Evolutionary conservation across 768 basidiomycete species (phyloP).

Genomic region (Lactifluus piperatus): DNA sequence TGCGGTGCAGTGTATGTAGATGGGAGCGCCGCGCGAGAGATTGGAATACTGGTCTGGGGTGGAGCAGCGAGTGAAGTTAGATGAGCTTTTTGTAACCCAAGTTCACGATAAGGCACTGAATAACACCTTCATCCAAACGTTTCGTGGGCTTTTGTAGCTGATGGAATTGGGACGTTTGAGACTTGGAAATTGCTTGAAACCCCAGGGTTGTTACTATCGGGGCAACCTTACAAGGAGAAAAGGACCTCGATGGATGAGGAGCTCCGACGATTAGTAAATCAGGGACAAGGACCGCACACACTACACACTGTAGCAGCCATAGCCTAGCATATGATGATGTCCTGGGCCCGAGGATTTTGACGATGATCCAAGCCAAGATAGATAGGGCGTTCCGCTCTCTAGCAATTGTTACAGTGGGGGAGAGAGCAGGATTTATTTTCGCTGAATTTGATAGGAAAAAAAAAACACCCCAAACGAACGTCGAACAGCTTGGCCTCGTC

Average conservation of each 20-base stretch:
- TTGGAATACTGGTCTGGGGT: slow-evolving; percentile 6
- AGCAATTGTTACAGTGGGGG: not conserved
- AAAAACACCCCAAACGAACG: too few species aligned
- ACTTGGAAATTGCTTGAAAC: too few species aligned
- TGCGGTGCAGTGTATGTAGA: slow-evolving; percentile 25
- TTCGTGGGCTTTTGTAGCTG: not conserved
- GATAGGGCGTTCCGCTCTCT: not conserved
- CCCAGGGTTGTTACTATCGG: not conserved
- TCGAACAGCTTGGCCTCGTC: too few species aligned
- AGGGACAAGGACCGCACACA: not conserved
- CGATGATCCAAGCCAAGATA: not conserved
- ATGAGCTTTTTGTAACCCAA: not conserved
- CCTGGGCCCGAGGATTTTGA: not conserved
- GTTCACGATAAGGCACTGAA: not conserved
- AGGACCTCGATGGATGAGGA: not conserved
- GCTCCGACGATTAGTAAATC: not conserved
- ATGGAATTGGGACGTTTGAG: not conserved
- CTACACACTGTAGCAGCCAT: too few species aligned
- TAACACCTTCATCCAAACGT: not conserved
- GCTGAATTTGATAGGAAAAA: too few species aligned
- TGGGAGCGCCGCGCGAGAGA: not conserved
- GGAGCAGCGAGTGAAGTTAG: not conserved
- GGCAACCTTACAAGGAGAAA: not conserved
- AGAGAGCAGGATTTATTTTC: too few species aligned
- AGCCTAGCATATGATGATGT: not conserved